Evolutionary conservation across 108 stramenopile species (phyloP).

Genomic region (Cylindrotheca closterium): DNA sequence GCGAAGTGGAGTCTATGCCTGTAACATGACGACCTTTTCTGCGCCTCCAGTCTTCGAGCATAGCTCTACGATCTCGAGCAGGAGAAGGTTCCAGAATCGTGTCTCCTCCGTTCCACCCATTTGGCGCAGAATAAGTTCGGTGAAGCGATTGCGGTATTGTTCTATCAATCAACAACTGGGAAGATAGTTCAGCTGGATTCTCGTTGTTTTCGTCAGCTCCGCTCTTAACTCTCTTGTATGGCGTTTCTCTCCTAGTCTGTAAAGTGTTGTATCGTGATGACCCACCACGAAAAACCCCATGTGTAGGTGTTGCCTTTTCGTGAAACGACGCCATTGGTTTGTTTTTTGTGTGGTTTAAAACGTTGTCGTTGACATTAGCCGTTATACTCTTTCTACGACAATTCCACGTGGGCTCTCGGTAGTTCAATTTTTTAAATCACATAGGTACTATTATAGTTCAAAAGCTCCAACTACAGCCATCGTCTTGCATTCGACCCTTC

Average conservation of each 20-base stretch:
- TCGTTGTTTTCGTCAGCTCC: neutral
- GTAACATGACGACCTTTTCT: slow-evolving; percentile 21
- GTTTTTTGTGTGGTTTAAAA: too few species aligned
- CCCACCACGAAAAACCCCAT: slow-evolving; percentile 8
- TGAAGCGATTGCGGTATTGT: neutral
- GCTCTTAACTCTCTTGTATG: neutral
- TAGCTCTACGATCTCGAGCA: slow-evolving; percentile 62
- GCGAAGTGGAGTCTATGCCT: too few species aligned
- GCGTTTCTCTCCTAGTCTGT: neutral
- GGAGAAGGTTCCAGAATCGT: slow-evolving; percentile 19
- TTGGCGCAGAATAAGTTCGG: slow-evolving; percentile 23
- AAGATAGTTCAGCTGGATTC: too few species aligned
- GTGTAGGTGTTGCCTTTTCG: too few species aligned
- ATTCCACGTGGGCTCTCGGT: too few species aligned
- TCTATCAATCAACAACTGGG: neutral
- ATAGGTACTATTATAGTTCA: too few species aligned
- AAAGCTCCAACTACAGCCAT: too few species aligned
- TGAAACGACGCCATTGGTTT: too few species aligned
- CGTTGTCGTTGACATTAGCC: too few species aligned
- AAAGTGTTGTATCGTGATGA: slow-evolving; percentile 19
- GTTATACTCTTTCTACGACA: too few species aligned
- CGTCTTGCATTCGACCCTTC: too few species aligned
- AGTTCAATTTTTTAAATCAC: too few species aligned
- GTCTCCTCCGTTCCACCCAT: slow-evolving; percentile 31
- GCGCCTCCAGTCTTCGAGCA: slow-evolving; percentile 76